Conservation (phyloP, 352 stramenopile genomes). For the Blastocystis sp. region DNA sequence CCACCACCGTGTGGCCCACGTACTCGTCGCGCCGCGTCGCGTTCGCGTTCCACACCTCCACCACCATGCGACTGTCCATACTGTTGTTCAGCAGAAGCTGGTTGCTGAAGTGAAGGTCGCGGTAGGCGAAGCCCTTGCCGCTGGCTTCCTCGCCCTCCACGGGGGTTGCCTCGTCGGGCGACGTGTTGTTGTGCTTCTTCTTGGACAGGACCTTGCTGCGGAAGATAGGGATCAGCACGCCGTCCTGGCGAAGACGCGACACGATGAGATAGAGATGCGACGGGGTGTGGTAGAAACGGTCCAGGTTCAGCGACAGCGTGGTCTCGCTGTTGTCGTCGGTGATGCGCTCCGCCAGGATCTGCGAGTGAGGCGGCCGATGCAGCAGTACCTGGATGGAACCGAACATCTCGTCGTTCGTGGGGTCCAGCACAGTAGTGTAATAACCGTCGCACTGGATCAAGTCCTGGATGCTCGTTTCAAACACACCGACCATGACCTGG, state of each 20-base stretch:
- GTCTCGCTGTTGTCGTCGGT: constrained; percentile 19
- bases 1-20: neutral
- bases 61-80: neutral
- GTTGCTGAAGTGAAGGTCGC: neutral
- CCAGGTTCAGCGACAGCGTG: constrained; percentile 13
- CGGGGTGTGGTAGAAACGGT: neutral
- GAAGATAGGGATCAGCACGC: constrained; percentile 43
- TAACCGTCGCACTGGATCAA: constrained; percentile 22
- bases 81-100: neutral
- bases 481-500: constrained; percentile 17
- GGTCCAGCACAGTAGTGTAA: constrained; percentile 30
- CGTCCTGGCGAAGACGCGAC: constrained; percentile 44
- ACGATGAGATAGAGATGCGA: constrained; percentile 26
- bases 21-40: neutral
- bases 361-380: neutral
- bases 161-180: no score
- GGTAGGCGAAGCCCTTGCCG: neutral
- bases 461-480: neutral
- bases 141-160: no score
- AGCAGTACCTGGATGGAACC: constrained; percentile 55
- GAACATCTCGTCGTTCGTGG: constrained; percentile 22
- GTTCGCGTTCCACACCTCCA: neutral
- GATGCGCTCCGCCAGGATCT: constrained; percentile 3
- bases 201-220: constrained; percentile 15
- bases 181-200: neutral